A percentile compares a stretch with the other conserved stretches of the same genome.
These are phyloP conservation scores for Iodosphaeria phyllophila DNA, from an alignment of 2,329 filamentous ascomycete species.

Conservation along the genomic window DNA sequence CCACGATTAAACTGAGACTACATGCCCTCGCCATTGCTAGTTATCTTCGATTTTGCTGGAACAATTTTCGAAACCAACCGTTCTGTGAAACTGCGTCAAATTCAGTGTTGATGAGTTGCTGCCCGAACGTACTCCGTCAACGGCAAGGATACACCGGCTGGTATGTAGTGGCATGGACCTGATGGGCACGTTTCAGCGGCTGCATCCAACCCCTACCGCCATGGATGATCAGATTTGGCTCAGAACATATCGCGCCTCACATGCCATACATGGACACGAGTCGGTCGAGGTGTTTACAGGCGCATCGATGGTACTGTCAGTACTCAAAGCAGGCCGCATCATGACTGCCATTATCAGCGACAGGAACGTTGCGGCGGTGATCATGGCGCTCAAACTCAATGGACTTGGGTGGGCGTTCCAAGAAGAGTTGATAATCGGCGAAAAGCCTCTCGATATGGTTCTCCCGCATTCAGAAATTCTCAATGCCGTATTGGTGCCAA, in stretches of 20 bases:
- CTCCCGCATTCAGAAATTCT: constrained; percentile 5
- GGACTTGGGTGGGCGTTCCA: constrained; percentile 2
- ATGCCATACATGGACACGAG: constrained; percentile 3
- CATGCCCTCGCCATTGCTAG: too few species aligned
- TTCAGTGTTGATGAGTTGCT: constrained; percentile 5
- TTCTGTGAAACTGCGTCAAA: constrained; percentile 5
- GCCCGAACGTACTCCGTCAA: constrained; percentile 1
- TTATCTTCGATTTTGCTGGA: constrained; percentile 6
- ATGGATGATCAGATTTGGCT: constrained; percentile 2
- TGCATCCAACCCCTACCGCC: constrained; percentile 1
- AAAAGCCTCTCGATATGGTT: constrained; percentile 5
- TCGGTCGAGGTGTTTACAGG: constrained; percentile 4
- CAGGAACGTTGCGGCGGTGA: constrained; percentile 1
- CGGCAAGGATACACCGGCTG: constrained; percentile 3
- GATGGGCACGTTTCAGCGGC: constrained; percentile 3
- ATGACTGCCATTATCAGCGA: constrained; percentile 5
- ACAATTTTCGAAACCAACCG: constrained; percentile 6
- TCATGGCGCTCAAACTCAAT: constrained; percentile 2
- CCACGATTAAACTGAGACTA: too few species aligned
- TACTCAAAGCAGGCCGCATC: constrained; percentile 1
- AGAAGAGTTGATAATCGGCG: constrained; percentile 4
- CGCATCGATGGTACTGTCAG: constrained; percentile 2
- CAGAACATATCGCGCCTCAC: constrained; percentile 3
- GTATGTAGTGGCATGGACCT: constrained; percentile 4
- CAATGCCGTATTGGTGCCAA: constrained; percentile 3